Conservation (phyloP, 805 yeast species). For the Kazachstania africana region DNA sequence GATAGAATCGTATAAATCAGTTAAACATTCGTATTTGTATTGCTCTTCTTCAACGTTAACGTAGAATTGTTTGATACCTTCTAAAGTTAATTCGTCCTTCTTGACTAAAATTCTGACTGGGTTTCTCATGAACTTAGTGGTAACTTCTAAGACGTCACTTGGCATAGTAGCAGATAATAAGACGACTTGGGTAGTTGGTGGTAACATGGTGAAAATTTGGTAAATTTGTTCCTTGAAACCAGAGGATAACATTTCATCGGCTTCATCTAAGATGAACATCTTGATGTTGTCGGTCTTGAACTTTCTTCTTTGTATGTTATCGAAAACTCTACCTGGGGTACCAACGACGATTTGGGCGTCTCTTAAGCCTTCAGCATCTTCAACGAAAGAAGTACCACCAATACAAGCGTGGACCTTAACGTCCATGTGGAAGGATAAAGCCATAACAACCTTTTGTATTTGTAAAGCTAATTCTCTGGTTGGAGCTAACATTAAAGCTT, state of each 20-base stretch:
- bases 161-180: conserved; percentile 93
- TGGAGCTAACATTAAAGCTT: conserved; percentile 91
- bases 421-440: conserved; percentile 83
- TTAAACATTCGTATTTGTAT: conserved; percentile 87
- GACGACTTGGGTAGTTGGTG: conserved; percentile 82
- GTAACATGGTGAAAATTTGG: conserved; percentile 77
- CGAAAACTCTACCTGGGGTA: conserved; percentile 96
- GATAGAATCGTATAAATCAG: conserved; percentile 89
- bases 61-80: conserved; percentile 88
- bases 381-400: conserved; percentile 88
- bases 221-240: conserved; percentile 95
- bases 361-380: conserved; percentile 75
- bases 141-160: conserved; percentile 80
- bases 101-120: conserved; percentile 91
- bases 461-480: conserved; percentile 96
- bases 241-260: conserved; percentile 80
- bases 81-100: conserved; percentile 85
- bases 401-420: conserved; percentile 91
- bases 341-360: conserved; percentile 90
- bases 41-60: conserved; percentile 86
- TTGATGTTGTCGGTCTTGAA: conserved; percentile 74
- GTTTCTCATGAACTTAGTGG: conserved; percentile 82
- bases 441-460: conserved; percentile 85
- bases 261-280: conserved; percentile 95
- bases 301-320: conserved; percentile 85